Evolutionary conservation across 1,139 yeast genomes (phyloP).

Genomic region (Arxiozyma telluris): DNA sequence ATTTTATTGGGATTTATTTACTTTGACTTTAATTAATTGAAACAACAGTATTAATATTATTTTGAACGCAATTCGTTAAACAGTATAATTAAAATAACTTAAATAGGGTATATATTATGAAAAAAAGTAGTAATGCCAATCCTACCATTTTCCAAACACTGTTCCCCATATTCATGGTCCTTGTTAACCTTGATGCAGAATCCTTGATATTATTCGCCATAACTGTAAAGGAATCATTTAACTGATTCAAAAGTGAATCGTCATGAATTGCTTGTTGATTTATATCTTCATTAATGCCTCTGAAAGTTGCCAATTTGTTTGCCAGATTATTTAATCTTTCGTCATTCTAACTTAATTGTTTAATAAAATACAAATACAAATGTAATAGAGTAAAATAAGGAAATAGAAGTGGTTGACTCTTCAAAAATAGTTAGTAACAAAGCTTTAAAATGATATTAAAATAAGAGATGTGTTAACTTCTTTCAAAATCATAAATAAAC

Average conservation of each 20-base stretch:
- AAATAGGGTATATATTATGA: constrained; percentile 58
- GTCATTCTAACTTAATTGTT: constrained; percentile 39
- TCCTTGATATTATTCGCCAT: constrained; percentile 53
- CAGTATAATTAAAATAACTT: constrained; percentile 37
- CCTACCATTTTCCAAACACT: constrained; percentile 50
- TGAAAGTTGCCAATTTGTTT: constrained; percentile 49
- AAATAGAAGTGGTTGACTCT: background rate
- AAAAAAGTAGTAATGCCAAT: constrained; percentile 49
- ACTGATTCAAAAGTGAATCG: constrained; percentile 44
- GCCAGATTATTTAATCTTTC: constrained; percentile 50
- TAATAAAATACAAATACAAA: too few relatives aligned
- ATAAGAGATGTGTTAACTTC: background rate
- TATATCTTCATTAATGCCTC: constrained; percentile 56
- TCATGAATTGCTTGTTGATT: constrained; percentile 52
- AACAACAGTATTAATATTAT: too few relatives aligned
- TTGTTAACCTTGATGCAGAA: constrained; percentile 58
- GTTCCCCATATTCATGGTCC: constrained; percentile 50
- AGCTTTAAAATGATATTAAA: background rate
- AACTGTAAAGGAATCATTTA: constrained; percentile 52
- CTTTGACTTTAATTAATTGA: too few relatives aligned
- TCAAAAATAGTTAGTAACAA: background rate
- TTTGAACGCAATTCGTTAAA: too few relatives aligned
- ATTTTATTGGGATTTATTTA: background rate
- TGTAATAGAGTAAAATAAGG: background rate
- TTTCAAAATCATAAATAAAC: constrained; percentile 9